Conservation (phyloP, 2,329 filamentous ascomycete genomes). For the Plectosphaerella plurivora region DNA sequence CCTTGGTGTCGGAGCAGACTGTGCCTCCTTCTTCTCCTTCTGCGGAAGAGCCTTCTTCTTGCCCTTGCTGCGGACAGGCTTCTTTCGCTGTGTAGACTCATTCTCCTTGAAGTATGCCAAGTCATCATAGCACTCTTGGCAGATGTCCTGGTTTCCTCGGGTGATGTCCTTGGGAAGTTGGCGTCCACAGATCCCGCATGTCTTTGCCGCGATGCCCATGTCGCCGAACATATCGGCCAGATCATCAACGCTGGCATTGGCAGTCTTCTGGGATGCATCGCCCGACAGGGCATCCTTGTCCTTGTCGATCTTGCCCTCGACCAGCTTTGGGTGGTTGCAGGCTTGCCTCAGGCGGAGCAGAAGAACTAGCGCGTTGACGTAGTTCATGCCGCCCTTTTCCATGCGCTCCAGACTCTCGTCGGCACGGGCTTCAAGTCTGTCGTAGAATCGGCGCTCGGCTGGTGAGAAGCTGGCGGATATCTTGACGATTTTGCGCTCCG, state of each 20-base stretch:
- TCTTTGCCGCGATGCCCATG: slow-evolving; percentile 71
- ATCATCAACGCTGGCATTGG: slow-evolving; percentile 67
- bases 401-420: slow-evolving; percentile 84
- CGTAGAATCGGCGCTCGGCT: slow-evolving; percentile 81
- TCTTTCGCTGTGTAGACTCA: slow-evolving; percentile 35
- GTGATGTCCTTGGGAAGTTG: slow-evolving; percentile 52
- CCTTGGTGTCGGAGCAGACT: not conserved
- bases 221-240: slow-evolving; percentile 84
- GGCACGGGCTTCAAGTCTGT: slow-evolving; percentile 75
- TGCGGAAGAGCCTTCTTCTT: slow-evolving; percentile 12
- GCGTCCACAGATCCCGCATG: slow-evolving; percentile 78
- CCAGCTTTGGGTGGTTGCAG: slow-evolving; percentile 88
- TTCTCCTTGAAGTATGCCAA: slow-evolving; percentile 57
- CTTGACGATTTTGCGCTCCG: slow-evolving; percentile 81
- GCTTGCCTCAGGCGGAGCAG: slow-evolving; percentile 87
- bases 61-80: slow-evolving; percentile 31
- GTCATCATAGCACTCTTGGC: slow-evolving; percentile 71
- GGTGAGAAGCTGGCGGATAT: slow-evolving; percentile 73
- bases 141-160: slow-evolving; percentile 44
- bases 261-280: slow-evolving; percentile 42
- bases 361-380: slow-evolving; percentile 88
- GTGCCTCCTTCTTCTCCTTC: slow-evolving; percentile 10
- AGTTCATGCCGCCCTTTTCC: slow-evolving; percentile 81
- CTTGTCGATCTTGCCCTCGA: slow-evolving; percentile 78
- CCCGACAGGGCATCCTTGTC: slow-evolving; percentile 78